A percentile compares a stretch with the other conserved stretches of the same genome.
Evolutionary conservation across 805 yeast genomes (phyloP).

Genomic region (Metschnikowia lunata): DNA sequence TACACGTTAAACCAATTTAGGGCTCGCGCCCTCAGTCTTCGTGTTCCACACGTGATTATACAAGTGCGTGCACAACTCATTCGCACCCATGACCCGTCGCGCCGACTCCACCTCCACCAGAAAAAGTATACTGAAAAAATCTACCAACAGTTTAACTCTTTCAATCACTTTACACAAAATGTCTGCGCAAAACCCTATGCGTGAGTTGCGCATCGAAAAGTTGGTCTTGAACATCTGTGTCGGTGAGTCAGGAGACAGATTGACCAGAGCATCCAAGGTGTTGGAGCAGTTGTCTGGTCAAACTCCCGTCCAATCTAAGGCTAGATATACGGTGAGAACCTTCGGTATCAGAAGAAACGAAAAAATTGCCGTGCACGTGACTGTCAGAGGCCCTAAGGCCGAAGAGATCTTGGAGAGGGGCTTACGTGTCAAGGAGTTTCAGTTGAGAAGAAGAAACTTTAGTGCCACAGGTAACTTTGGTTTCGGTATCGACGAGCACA

Average conservation of each 20-base stretch:
- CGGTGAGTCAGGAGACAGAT: slow-evolving; percentile 99
- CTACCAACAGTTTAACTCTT: not conserved
- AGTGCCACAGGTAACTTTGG: slow-evolving; percentile 99
- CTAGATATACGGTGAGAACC: slow-evolving; percentile 99
- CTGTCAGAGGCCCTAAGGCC: slow-evolving; percentile 98
- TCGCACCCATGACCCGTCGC: not conserved
- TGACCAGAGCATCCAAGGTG: slow-evolving; percentile 99
- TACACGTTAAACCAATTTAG: too few relatives aligned
- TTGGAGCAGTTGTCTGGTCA: slow-evolving; percentile 99
- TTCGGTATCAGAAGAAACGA: slow-evolving; percentile 99
- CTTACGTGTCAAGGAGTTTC: slow-evolving; percentile 99
- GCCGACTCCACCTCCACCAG: not conserved
- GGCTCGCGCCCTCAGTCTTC: too few relatives aligned
- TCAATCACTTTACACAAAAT: slow-evolving; percentile 11
- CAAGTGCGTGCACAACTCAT: too few relatives aligned
- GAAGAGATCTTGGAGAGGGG: slow-evolving; percentile 99
- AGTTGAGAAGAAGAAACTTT: slow-evolving; percentile 90
- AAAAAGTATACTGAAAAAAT: slow-evolving; percentile 6
- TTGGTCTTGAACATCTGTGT: slow-evolving; percentile 99
- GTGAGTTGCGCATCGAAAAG: slow-evolving; percentile 98
- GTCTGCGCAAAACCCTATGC: slow-evolving; percentile 84
- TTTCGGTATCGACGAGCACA: slow-evolving; percentile 99
- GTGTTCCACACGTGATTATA: too few relatives aligned
- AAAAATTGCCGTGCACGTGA: slow-evolving; percentile 98
- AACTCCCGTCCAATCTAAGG: slow-evolving; percentile 99